A percentile compares a stretch with the other conserved stretches of the same genome.
These are phyloP conservation scores for Trametes cubensis DNA, from an alignment of 768 basidiomycete genomes.

Conservation along the genomic window DNA sequence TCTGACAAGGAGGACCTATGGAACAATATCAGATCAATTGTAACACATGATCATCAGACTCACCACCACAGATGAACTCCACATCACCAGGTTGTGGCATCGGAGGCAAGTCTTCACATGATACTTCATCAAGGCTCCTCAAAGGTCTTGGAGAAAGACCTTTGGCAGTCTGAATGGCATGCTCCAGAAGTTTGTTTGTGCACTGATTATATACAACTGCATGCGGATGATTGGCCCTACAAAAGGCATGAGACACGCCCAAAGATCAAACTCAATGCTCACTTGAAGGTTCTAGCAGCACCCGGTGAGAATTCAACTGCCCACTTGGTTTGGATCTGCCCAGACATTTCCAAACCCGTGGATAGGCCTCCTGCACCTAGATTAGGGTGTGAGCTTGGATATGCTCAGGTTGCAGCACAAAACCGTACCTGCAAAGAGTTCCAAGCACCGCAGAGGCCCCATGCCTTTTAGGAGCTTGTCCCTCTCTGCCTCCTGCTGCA, in stretches of 20 bases:
- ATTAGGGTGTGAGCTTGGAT: background rate
- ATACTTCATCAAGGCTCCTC: conserved; percentile 40
- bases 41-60: conserved; percentile 23
- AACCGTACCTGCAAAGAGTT: conserved; percentile 65
- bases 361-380: conserved; percentile 77
- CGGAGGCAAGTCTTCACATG: conserved; percentile 34
- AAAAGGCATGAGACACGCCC: background rate
- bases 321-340: conserved; percentile 65
- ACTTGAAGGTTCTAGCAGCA: conserved; percentile 69
- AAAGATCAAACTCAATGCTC: conserved; percentile 23
- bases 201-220: conserved; percentile 67
- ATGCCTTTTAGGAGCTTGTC: conserved; percentile 39
- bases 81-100: conserved; percentile 65
- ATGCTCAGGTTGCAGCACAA: background rate
- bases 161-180: conserved; percentile 53
- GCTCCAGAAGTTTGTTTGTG: conserved; percentile 58
- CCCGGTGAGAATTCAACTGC: conserved; percentile 68
- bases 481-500: conserved; percentile 17
- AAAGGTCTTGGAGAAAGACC: conserved; percentile 46
- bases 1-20: conserved; percentile 78
- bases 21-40: background rate
- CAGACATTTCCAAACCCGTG: conserved; percentile 63
- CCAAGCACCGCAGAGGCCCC: conserved; percentile 57
- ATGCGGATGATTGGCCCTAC: conserved; percentile 63
- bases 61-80: conserved; percentile 77